Percentiles rank a stretch among this genome's conserved stretches.
Conservation (phyloP, 352 stramenopile genomes). For the Globisporangium takayamanum region DNA sequence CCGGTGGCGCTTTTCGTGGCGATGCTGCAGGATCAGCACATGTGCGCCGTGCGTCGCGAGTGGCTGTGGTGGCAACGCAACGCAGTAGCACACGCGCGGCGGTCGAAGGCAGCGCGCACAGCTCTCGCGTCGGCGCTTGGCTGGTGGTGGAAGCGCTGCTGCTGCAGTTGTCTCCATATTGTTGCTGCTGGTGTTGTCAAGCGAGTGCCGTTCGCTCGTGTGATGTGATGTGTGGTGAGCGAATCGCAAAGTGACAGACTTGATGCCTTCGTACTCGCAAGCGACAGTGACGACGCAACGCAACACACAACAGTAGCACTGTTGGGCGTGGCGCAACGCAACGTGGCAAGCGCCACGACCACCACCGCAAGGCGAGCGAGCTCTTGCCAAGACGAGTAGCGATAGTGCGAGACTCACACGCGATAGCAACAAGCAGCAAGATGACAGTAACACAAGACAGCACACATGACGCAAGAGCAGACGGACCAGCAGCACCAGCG, state of each 20-base stretch:
- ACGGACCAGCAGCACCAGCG: neutral
- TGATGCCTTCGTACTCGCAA: too few relatives aligned
- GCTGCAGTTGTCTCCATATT: neutral
- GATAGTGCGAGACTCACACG: too few relatives aligned
- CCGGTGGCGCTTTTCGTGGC: constrained; percentile 44
- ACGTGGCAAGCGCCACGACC: neutral
- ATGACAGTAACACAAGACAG: neutral
- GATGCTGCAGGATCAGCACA: constrained; percentile 60
- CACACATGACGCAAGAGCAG: neutral
- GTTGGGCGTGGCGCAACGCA: neutral
- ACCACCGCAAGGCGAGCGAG: too few relatives aligned
- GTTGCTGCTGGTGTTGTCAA: too few relatives aligned
- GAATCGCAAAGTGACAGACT: too few relatives aligned
- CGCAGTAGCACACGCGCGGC: constrained; percentile 53
- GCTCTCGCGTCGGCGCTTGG: constrained; percentile 17
- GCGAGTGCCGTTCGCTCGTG: too few relatives aligned
- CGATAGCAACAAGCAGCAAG: neutral
- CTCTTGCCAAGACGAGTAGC: too few relatives aligned
- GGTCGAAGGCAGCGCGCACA: constrained; percentile 43
- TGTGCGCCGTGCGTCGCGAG: constrained; percentile 26
- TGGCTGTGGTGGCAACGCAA: constrained; percentile 20
- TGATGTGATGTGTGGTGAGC: too few relatives aligned
- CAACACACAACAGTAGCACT: too few relatives aligned
- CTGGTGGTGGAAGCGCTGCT: neutral
- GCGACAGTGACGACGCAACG: too few relatives aligned